A percentile compares a stretch with the other conserved stretches of the same genome.
Evolutionary conservation across 1,284 basidiomycete genomes (phyloP).

Genomic region (Ganoderma lingzhi): DNA sequence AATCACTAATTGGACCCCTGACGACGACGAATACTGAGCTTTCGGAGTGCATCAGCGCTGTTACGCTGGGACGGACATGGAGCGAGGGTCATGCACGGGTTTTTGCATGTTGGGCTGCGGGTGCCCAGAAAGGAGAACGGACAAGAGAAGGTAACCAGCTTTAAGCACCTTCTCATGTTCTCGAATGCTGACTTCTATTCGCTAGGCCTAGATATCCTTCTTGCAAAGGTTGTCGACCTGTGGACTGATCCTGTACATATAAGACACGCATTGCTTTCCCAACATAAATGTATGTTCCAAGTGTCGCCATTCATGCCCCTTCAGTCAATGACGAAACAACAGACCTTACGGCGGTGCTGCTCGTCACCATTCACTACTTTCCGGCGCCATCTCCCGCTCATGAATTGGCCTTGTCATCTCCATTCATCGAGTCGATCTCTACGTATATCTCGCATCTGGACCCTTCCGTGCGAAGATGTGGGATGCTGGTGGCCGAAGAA

Average conservation of each 20-base stretch:
- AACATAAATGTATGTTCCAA: slow-evolving; percentile 65
- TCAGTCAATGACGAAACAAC: slow-evolving; percentile 11
- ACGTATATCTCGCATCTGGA: slow-evolving; percentile 85
- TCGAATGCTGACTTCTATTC: neutral
- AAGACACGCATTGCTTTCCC: slow-evolving; percentile 74
- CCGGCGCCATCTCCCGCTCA: slow-evolving; percentile 50
- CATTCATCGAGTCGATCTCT: slow-evolving; percentile 80
- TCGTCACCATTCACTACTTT: slow-evolving; percentile 70
- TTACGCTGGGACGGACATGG: slow-evolving; percentile 67
- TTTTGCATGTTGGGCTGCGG: slow-evolving; percentile 72
- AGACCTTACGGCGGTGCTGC: slow-evolving; percentile 78
- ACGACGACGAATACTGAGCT: slow-evolving; percentile 53
- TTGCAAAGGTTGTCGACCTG: slow-evolving; percentile 57
- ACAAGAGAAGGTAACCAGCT: slow-evolving; percentile 48
- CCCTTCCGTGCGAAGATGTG: slow-evolving; percentile 81
- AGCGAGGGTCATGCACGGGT: slow-evolving; percentile 63
- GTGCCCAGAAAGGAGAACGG: slow-evolving; percentile 38
- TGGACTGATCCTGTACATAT: slow-evolving; percentile 77
- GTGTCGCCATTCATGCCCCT: slow-evolving; percentile 3
- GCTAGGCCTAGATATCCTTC: slow-evolving; percentile 57
- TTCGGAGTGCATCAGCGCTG: slow-evolving; percentile 58
- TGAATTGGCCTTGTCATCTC: slow-evolving; percentile 58
- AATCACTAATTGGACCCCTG: slow-evolving; percentile 56
- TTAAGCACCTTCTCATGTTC: slow-evolving; percentile 1
- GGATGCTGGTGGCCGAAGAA: slow-evolving; percentile 93